Base-by-base conservation (phyloP, 306 rosid genomes). In the Pyrus bretschneideri region DNA sequence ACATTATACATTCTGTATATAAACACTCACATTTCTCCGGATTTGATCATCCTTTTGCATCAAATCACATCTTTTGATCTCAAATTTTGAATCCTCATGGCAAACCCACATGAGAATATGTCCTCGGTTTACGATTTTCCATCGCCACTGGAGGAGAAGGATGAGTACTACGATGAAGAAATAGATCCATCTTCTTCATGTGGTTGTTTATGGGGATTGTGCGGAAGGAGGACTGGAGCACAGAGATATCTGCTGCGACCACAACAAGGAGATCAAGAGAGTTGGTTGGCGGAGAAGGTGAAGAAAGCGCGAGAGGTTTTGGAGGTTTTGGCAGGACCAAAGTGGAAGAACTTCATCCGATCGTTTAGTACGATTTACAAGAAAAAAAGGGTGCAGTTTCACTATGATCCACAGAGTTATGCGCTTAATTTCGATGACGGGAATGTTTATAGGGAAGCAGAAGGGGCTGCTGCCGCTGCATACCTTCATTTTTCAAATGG, bases 361-460 rank as follows among this genome's bases (percentile, higher is more conserved):
- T 78, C 64, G n/a, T 21, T 66, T 61, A 64, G 70, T 44, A 59
- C 60, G 58, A 44, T 5, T 29, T 70, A 49, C 21, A 84, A 76
- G 74, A 81, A 73, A 38, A 82, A 30, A 19, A 73, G 13, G 78
- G 61, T 67, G 73, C 81, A 78, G 11, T 81, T 77, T 38, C 86
- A 75, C 55, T 86, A 84, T 72, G 89, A 89, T 35, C 85, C 86
- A 0, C 70, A 72, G 70, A 89, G 89, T 70, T 89, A 89, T 59
- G 83, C 82, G 2, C 89, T 89, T 27, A 81, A 89, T 72, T 89
- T 86, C 64, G 87, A 86, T 4, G 79, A 84, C 8, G 85, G 89
- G 7, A 83, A 86, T 12, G 27, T 54, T 51, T 71, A 69, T 23
- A 57, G 59, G 25, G 65, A 85, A 1, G 35, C 1, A 17, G 82